These are phyloP conservation scores for Seiridium unicorne DNA, from an alignment of 2,329 filamentous ascomycete species.

Conservation along the genomic window DNA sequence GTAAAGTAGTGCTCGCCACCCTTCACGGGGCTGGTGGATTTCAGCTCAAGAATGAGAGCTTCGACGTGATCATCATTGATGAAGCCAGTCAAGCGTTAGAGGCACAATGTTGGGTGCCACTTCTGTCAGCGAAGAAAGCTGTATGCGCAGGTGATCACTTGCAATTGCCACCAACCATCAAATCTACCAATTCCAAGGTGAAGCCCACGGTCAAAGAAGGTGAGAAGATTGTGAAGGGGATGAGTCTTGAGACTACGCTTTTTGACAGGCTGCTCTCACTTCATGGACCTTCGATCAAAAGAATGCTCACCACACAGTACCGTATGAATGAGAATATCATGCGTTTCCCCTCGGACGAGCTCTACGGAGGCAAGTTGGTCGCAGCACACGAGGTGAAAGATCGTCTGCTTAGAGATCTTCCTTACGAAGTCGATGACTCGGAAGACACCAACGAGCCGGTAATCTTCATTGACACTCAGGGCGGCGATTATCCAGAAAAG, in stretches of 20 bases:
- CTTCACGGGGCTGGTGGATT: constrained; percentile 88
- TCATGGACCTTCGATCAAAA: constrained; percentile 81
- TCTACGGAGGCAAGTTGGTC: constrained; percentile 80
- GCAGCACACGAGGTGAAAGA: constrained; percentile 77
- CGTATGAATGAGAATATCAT: constrained; percentile 97
- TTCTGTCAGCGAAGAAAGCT: constrained; percentile 77
- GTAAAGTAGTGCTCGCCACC: constrained; percentile 88
- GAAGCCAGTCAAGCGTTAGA: constrained; percentile 95
- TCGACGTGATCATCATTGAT: constrained; percentile 94
- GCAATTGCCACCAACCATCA: constrained; percentile 92
- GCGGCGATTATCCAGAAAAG: constrained; percentile 85
- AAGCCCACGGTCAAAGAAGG: constrained; percentile 34
- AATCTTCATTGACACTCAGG: constrained; percentile 95
- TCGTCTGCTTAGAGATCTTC: constrained; percentile 73
- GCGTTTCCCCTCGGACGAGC: constrained; percentile 84
- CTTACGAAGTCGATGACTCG: constrained; percentile 73
- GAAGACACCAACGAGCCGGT: constrained; percentile 88
- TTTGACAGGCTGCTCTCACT: constrained; percentile 85
- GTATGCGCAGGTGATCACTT: constrained; percentile 93
- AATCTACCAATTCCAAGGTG: constrained; percentile 62
- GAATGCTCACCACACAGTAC: constrained; percentile 96
- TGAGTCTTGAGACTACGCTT: constrained; percentile 80
- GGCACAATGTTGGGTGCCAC: constrained; percentile 93
- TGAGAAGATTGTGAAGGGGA: constrained; percentile 41
- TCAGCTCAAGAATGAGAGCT: constrained; percentile 75